These are phyloP conservation scores for Suillus subluteus DNA, from an alignment of 768 basidiomycete species.

Conservation along the genomic window DNA sequence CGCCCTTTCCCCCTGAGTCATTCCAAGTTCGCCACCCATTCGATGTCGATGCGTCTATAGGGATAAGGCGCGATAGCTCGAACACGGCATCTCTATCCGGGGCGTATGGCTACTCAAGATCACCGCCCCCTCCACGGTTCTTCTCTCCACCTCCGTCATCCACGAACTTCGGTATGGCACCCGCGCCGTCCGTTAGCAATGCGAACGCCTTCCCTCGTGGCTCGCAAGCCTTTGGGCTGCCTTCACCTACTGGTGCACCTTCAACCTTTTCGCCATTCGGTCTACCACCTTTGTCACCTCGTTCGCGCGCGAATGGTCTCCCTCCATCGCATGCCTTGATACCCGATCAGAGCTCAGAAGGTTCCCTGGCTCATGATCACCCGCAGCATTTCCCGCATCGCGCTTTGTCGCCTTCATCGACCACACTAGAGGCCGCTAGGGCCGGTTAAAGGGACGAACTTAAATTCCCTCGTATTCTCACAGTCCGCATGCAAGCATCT, in stretches of 20 bases:
- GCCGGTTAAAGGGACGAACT: conserved; percentile 43
- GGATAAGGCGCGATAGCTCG: conserved; percentile 29
- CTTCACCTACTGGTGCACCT: conserved; percentile 26
- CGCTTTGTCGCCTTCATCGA: conserved; percentile 41
- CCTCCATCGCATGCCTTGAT: conserved; percentile 37
- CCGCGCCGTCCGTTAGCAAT: conserved; percentile 28
- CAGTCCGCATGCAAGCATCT: conserved; percentile 41
- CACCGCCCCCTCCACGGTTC: conserved; percentile 37
- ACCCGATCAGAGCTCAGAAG: conserved; percentile 40
- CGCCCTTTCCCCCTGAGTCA: conserved; percentile 32
- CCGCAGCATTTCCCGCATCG: conserved; percentile 43
- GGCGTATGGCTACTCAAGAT: conserved; percentile 36
- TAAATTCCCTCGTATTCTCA: conserved; percentile 43
- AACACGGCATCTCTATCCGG: conserved; percentile 27
- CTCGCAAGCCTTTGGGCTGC: conserved; percentile 35
- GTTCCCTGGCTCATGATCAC: conserved; percentile 36
- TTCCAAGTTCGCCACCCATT: conserved; percentile 36
- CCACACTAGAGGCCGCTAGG: conserved; percentile 43
- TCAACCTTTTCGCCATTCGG: conserved; percentile 36
- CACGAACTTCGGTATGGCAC: conserved; percentile 30
- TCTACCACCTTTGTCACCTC: conserved; percentile 35
- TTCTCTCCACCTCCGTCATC: conserved; percentile 37
- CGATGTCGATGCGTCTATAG: conserved; percentile 27
- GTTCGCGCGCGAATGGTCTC: conserved; percentile 29
- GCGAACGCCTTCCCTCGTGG: conserved; percentile 32